A percentile compares a stretch with the other conserved stretches of the same genome.
phyloP scores from a whole-genome alignment of 1,284 basidiomycete genomes.

The Marasmius sp. region DNA sequence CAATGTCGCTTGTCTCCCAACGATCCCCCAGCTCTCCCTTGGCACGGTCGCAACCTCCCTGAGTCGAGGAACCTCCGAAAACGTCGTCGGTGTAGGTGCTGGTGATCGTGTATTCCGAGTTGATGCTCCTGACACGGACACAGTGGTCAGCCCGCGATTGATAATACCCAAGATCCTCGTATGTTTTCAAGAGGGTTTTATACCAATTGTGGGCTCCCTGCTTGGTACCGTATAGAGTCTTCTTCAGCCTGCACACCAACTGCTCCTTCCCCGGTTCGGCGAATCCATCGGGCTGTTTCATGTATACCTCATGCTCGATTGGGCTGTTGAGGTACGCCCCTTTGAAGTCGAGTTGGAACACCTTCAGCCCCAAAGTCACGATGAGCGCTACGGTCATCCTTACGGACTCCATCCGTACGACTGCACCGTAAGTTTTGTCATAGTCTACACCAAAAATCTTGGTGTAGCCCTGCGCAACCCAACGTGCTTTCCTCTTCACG shows the following conservation, averaged over 20 bases:
- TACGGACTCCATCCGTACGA: slow-evolving; percentile 22
- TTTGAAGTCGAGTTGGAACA: slow-evolving; percentile 30
- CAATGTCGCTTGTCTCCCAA: too few species aligned
- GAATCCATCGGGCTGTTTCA: slow-evolving; percentile 30
- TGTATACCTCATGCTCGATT: slow-evolving; percentile 38
- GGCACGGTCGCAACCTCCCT: too few species aligned
- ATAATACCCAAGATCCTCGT: slow-evolving; percentile 22
- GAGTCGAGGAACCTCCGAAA: too few species aligned
- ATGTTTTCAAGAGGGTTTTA: slow-evolving; percentile 19
- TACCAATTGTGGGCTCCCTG: slow-evolving; percentile 37
- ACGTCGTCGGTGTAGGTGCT: too few species aligned
- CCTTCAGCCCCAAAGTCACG: slow-evolving; percentile 18
- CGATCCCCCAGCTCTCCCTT: too few species aligned
- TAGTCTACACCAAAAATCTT: too few species aligned
- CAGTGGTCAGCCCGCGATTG: too few species aligned
- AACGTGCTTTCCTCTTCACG: too few species aligned
- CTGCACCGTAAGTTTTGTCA: slow-evolving; percentile 28
- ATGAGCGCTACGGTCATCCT: slow-evolving; percentile 26
- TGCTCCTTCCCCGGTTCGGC: slow-evolving; percentile 11
- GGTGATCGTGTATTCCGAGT: too few species aligned
- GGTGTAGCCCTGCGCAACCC: too few species aligned
- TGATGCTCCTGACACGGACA: too few species aligned
- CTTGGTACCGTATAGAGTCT: slow-evolving; percentile 41
- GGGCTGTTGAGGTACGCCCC: slow-evolving; percentile 34
- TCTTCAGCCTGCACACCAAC: slow-evolving; percentile 17